Percentiles rank a stretch among this genome's conserved stretches.
Conservation (phyloP, 2,329 filamentous ascomycete species). For the Trichoderma brevicompactum region DNA sequence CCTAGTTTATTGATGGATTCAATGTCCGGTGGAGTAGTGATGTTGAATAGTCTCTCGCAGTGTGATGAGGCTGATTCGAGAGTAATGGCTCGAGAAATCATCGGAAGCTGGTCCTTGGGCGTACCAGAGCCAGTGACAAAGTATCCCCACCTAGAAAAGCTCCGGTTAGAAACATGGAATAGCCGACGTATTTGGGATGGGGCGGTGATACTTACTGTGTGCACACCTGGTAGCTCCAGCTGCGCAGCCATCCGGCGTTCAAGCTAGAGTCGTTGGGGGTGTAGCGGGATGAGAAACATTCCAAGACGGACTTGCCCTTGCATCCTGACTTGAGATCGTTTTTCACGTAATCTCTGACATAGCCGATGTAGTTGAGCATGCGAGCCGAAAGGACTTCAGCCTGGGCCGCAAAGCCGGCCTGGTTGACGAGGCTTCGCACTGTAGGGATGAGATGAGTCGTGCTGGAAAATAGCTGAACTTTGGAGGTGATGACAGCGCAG, state of each 20-base stretch:
- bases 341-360: conserved; percentile 44
- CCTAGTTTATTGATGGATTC: conserved; percentile 76
- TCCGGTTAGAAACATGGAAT: not conserved
- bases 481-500: conserved; percentile 52
- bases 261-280: conserved; percentile 34
- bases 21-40: conserved; percentile 65
- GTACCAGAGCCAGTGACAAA: conserved; percentile 74
- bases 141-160: conserved; percentile 69
- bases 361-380: conserved; percentile 59
- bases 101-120: conserved; percentile 64
- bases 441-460: conserved; percentile 43
- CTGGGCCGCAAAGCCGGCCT: conserved; percentile 49
- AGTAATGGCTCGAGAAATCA: conserved; percentile 73
- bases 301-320: conserved; percentile 34
- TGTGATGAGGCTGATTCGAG: conserved; percentile 64
- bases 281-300: conserved; percentile 41
- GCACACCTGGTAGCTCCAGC: conserved; percentile 60
- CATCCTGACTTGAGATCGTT: conserved; percentile 34
- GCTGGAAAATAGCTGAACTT: conserved; percentile 47
- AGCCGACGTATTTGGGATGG: not conserved
- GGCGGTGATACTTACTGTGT: conserved; percentile 50
- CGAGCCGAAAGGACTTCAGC: conserved; percentile 45
- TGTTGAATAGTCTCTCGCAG: conserved; percentile 72
- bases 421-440: conserved; percentile 47
- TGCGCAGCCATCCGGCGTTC: conserved; percentile 38